These are phyloP conservation scores for Skeletonema tropicum DNA, from an alignment of 108 stramenopile genomes.

Conservation along the genomic window DNA sequence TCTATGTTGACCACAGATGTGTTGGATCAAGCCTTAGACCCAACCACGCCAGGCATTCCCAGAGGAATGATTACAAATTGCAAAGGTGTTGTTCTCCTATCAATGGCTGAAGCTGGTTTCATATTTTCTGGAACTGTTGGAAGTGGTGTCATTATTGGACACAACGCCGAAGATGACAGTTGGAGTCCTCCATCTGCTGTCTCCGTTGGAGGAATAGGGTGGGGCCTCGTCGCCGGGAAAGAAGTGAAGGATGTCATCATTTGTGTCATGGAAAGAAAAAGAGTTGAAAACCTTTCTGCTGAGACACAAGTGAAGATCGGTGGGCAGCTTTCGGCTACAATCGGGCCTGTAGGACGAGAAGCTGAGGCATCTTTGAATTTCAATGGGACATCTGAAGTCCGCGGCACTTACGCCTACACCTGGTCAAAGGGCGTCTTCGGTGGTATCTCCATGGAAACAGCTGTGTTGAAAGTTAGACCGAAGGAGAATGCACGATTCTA, in stretches of 20 bases:
- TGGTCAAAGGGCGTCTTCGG: constrained; percentile 71
- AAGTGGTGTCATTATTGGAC: constrained; percentile 71
- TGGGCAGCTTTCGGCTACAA: constrained; percentile 36
- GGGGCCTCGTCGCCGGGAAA: constrained; percentile 62
- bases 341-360: constrained; percentile 46
- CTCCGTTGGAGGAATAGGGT: constrained; percentile 61
- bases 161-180: constrained; percentile 40
- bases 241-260: constrained; percentile 79
- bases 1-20: constrained; percentile 33
- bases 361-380: constrained; percentile 33
- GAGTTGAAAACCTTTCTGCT: constrained; percentile 27
- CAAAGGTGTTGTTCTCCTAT: constrained; percentile 65
- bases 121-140: constrained; percentile 73
- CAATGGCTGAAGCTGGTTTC: constrained; percentile 79
- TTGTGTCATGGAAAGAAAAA: constrained; percentile 39
- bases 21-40: constrained; percentile 44
- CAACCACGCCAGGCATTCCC: constrained; percentile 52
- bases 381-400: constrained; percentile 23
- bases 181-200: constrained; percentile 83
- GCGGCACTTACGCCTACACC: constrained; percentile 50
- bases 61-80: constrained; percentile 59
- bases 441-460: constrained; percentile 74
- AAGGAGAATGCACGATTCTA: constrained; percentile 78
- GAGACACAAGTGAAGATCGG: constrained; percentile 46
- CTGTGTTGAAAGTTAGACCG: constrained; percentile 55